Base-by-base conservation (phyloP, 1,284 basidiomycete genomes). In the Pisolithus thermaeus region DNA sequence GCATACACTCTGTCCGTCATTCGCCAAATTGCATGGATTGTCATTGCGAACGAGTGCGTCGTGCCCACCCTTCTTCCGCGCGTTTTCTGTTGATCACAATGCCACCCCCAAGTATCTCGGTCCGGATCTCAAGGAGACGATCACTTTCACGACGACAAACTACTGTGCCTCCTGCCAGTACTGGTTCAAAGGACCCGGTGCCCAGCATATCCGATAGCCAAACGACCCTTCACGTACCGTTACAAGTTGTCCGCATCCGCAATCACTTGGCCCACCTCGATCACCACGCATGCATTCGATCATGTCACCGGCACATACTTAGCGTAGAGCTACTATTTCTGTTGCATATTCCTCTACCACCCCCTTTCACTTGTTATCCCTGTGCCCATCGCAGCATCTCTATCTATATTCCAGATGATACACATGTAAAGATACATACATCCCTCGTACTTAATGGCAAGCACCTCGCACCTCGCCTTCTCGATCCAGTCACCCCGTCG, bases 161-260 rank as follows among this genome's bases (percentile, higher is more conserved):
- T 89, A 81, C 63, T 89, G 86, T 62, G 60, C 64, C 25, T 70
- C 77, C 47, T 89, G 85, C 67, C 71, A 80, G 53, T 81, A 83
- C 63, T 87, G 80, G 79, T 85, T 76, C 66, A 69, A 75, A 55
- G 73, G 73, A n/a, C 42, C 42, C 40, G 68, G 68, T 23, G 64
- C 61, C 0, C 65, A 60, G 41, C 63, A 59, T 47, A 60, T 56
- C 49, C 65, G 67, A 56, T 67, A 58, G 64, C 27, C 32, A 16
- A 16, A 35, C 32, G 28, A 11, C 28, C 9, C 28, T 30, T 30
- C 28, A 30, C 8, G 9, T 30, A 12, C 12, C 32, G 32, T 35
- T 35, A 27, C 32, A 35, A 35, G 12, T 35, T 6, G 12, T 14
- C 32, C 12, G 32, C 11, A 30, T 14, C 32, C 12, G 32, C 32